These are phyloP conservation scores for Dryas drummondii DNA, from an alignment of 306 rosid species.

Conservation along the genomic window DNA sequence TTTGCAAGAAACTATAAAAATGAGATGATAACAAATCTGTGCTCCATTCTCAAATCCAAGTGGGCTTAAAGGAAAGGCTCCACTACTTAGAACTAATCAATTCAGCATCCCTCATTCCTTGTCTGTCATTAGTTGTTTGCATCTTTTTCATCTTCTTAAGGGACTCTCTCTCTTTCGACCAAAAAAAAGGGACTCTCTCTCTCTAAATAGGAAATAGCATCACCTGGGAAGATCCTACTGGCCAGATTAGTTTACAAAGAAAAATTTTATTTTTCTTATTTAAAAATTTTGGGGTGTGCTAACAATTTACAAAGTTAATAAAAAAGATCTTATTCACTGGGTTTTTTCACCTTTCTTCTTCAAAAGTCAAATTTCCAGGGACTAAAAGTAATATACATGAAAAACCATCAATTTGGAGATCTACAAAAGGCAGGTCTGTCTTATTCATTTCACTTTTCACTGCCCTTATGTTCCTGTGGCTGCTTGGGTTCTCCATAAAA, in stretches of 20 bases:
- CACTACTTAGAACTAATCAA: not conserved
- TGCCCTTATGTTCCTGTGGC: constrained; percentile 26
- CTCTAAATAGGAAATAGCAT: not conserved
- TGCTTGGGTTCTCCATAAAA: constrained; percentile 33
- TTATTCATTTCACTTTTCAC: constrained; percentile 32
- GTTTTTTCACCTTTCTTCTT: constrained; percentile 25
- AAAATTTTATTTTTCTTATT: not conserved
- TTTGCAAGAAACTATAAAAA: constrained; percentile 13
- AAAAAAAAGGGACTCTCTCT: not conserved
- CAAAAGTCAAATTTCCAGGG: constrained; percentile 35
- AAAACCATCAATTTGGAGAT: constrained; percentile 37
- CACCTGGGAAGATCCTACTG: not conserved
- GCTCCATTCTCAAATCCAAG: constrained; percentile 11
- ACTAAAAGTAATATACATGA: constrained; percentile 34
- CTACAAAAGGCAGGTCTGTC: constrained; percentile 34
- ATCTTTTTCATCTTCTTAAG: constrained; percentile 9
- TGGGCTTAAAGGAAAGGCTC: constrained; percentile 3
- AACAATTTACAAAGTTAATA: constrained; percentile 10
- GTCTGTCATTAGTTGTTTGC: constrained; percentile 2
- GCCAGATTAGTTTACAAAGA: not conserved
- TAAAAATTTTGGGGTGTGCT: not conserved
- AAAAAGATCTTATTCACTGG: constrained; percentile 8
- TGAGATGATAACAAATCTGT: not conserved
- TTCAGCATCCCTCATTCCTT: constrained; percentile 10
- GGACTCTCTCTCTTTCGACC: not conserved